Conservation (phyloP, 441 rosid genomes). For the Hura crepitans region DNA sequence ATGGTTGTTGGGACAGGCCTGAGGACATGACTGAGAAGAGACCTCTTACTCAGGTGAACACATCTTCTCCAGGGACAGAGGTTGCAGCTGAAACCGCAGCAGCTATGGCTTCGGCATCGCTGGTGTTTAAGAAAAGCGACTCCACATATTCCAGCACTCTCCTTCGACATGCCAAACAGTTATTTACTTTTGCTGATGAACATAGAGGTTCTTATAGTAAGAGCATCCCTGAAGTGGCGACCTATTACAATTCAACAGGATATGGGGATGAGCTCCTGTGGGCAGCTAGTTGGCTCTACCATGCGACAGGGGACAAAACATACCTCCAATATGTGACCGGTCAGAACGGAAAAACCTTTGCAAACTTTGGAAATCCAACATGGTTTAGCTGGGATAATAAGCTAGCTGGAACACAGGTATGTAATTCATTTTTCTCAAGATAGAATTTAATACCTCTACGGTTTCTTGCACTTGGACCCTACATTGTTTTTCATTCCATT, state of each 20-base stretch:
- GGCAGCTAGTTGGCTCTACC: constrained; percentile 95
- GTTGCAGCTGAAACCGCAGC: constrained; percentile 98
- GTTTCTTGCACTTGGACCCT: not conserved
- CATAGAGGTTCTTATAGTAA: constrained; percentile 58
- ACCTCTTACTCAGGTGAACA: constrained; percentile 61
- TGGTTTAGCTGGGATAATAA: constrained; percentile 99
- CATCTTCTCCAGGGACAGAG: constrained; percentile 69
- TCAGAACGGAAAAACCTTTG: constrained; percentile 55
- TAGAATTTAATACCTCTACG: not conserved
- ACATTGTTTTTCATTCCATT: not conserved
- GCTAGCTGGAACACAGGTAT: constrained; percentile 89
- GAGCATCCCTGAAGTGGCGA: constrained; percentile 60
- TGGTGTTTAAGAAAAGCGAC: constrained; percentile 67
- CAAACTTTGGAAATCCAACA: constrained; percentile 70
- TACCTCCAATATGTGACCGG: constrained; percentile 65
- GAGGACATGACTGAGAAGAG: constrained; percentile 72
- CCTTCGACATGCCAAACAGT: constrained; percentile 63
- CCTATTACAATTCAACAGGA: constrained; percentile 76
- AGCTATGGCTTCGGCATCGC: constrained; percentile 87
- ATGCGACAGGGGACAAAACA: constrained; percentile 68
- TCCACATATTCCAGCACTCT: constrained; percentile 64
- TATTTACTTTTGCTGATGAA: constrained; percentile 73
- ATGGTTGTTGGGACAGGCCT: constrained; percentile 90
- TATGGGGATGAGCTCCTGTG: constrained; percentile 82
- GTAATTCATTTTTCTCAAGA: constrained; percentile 8